Percentiles rank a stretch among this genome's conserved stretches.
phyloP scores from a whole-genome alignment of 495 filamentous ascomycete species.

The Hyaloscypha variabilis region DNA sequence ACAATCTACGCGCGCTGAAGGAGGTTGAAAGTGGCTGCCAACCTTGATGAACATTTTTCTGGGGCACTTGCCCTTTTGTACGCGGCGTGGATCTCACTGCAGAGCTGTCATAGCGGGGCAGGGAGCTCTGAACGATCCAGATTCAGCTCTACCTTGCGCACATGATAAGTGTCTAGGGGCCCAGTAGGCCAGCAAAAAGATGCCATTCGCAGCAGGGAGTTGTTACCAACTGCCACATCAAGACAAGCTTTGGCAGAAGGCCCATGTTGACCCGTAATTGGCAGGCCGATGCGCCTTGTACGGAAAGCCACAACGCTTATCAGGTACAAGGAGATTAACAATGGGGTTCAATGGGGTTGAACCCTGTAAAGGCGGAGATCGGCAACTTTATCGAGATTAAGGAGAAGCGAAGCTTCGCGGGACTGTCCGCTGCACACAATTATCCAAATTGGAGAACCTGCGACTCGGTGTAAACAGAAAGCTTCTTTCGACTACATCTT shows the following conservation, averaged over 20 bases:
- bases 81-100: background rate
- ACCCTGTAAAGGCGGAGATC: background rate
- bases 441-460: background rate
- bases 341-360: background rate
- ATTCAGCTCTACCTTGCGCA: too few species aligned
- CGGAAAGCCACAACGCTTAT: background rate
- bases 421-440: background rate
- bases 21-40: background rate
- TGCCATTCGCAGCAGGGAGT: background rate
- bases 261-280: background rate
- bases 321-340: background rate
- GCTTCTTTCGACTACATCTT: background rate
- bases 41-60: constrained; percentile 1
- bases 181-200: background rate
- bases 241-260: background rate
- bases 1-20: background rate
- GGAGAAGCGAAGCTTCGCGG: background rate
- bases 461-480: background rate
- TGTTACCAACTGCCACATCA: background rate
- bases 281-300: background rate
- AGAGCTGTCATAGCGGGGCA: background rate
- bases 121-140: background rate
- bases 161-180: background rate
- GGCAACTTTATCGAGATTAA: background rate
- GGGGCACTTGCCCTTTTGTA: background rate